phyloP scores from a whole-genome alignment of 2,329 filamentous ascomycete genomes.

The Xylaria digitata region DNA sequence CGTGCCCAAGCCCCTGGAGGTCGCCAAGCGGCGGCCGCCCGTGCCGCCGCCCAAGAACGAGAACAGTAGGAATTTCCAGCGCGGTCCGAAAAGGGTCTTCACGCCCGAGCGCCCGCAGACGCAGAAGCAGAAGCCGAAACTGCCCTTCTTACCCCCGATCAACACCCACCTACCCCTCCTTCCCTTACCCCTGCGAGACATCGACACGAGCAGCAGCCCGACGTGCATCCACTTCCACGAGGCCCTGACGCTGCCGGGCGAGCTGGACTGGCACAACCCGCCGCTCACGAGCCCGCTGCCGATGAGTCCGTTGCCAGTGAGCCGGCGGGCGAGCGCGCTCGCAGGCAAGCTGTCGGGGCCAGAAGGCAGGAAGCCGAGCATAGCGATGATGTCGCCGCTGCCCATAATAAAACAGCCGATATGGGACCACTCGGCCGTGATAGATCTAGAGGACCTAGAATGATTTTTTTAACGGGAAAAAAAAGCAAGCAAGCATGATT shows the following conservation, averaged over 20 bases:
- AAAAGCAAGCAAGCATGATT: background rate
- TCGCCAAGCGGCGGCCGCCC: slow-evolving; percentile 18
- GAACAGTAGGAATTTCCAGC: slow-evolving; percentile 3
- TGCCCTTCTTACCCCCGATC: slow-evolving; percentile 5
- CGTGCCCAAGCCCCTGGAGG: background rate
- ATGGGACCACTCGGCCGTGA: slow-evolving; percentile 28
- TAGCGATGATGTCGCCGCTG: slow-evolving; percentile 22
- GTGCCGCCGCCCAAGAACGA: slow-evolving; percentile 28
- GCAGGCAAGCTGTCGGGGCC: slow-evolving; percentile 27
- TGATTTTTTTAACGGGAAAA: background rate
- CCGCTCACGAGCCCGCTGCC: slow-evolving; percentile 8
- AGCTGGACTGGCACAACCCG: slow-evolving; percentile 35
- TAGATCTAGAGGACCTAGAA: slow-evolving; percentile 18
- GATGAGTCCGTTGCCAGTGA: slow-evolving; percentile 26
- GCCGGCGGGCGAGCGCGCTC: slow-evolving; percentile 20
- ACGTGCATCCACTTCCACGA: slow-evolving; percentile 30
- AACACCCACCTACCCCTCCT: slow-evolving; percentile 30
- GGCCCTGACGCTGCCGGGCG: slow-evolving; percentile 33
- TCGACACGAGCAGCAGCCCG: slow-evolving; percentile 31
- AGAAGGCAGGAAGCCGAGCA: slow-evolving; percentile 15
- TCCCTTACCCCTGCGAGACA: background rate
- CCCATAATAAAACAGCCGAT: slow-evolving; percentile 28
- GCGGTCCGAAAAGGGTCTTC: slow-evolving; percentile 6
- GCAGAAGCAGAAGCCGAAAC: background rate
- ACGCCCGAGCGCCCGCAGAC: slow-evolving; percentile 10